These are phyloP conservation scores for Fusarium denticulatum DNA, from an alignment of 2,329 filamentous ascomycete genomes.

Conservation along the genomic window DNA sequence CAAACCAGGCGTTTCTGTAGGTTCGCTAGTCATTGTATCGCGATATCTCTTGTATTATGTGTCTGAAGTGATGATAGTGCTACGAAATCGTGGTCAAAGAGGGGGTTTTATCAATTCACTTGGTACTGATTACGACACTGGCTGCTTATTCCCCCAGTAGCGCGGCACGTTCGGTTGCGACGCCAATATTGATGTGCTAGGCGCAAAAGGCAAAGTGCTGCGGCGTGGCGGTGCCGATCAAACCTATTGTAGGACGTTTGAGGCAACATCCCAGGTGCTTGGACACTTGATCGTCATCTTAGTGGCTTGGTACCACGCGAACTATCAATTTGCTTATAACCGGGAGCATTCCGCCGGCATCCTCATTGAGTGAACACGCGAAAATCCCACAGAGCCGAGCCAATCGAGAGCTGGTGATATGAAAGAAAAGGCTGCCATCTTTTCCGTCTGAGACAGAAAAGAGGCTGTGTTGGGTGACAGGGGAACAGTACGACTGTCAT, in stretches of 20 bases:
- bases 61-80: accelerated
- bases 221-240: neutral
- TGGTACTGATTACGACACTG: neutral
- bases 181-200: slow-evolving; percentile 2
- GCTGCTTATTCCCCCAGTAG: neutral
- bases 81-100: neutral
- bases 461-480: neutral
- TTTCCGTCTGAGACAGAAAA: neutral
- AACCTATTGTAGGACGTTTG: neutral
- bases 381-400: neutral
- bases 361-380: neutral
- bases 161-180: neutral
- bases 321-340: neutral
- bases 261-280: neutral
- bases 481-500: neutral
- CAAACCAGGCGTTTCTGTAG: neutral
- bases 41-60: accelerated
- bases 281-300: neutral
- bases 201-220: neutral
- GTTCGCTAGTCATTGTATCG: neutral
- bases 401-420: neutral
- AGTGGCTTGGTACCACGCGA: neutral
- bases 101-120: neutral
- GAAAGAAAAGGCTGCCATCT: neutral
- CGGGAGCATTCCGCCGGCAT: neutral